Evolutionary conservation across 768 basidiomycete species (phyloP).

Genomic region (Lactarius tabidus): DNA sequence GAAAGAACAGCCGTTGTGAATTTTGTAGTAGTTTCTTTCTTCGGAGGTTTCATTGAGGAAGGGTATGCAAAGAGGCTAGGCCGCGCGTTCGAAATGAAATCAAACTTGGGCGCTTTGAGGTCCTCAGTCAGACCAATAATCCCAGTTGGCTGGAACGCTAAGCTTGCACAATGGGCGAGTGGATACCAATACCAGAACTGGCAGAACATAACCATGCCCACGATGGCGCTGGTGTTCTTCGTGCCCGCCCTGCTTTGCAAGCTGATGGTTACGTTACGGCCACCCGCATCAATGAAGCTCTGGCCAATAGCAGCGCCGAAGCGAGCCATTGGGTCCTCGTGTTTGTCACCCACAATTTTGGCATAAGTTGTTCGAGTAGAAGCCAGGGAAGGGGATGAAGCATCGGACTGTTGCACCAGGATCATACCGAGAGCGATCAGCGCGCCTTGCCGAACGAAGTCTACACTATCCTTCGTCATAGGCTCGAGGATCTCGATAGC

Average conservation of each 20-base stretch:
- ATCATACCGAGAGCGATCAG: slow-evolving; percentile 96
- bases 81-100: slow-evolving; percentile 83
- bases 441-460: slow-evolving; percentile 98
- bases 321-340: slow-evolving; percentile 98
- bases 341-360: slow-evolving; percentile 92
- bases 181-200: slow-evolving; percentile 99
- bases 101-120: slow-evolving; percentile 89
- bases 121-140: slow-evolving; percentile 88
- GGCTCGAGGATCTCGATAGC: slow-evolving; percentile 96
- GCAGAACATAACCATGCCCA: slow-evolving; percentile 97
- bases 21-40: slow-evolving; percentile 89
- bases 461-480: slow-evolving; percentile 96
- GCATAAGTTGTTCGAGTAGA: slow-evolving; percentile 79
- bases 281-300: slow-evolving; percentile 96
- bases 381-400: slow-evolving; percentile 76
- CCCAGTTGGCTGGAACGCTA: slow-evolving; percentile 94
- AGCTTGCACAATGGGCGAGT: slow-evolving; percentile 84
- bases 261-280: slow-evolving; percentile 92
- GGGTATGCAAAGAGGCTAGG: slow-evolving; percentile 95
- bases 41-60: slow-evolving; percentile 75
- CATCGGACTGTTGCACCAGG: slow-evolving; percentile 93
- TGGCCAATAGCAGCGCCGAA: slow-evolving; percentile 96
- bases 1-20: slow-evolving; percentile 93
- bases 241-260: slow-evolving; percentile 91
- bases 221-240: slow-evolving; percentile 88